Evolutionary conservation across 108 stramenopile genomes (phyloP), one percentile per base, ranked within the genome.

Genomic region (Cylindrotheca closterium): DNA sequence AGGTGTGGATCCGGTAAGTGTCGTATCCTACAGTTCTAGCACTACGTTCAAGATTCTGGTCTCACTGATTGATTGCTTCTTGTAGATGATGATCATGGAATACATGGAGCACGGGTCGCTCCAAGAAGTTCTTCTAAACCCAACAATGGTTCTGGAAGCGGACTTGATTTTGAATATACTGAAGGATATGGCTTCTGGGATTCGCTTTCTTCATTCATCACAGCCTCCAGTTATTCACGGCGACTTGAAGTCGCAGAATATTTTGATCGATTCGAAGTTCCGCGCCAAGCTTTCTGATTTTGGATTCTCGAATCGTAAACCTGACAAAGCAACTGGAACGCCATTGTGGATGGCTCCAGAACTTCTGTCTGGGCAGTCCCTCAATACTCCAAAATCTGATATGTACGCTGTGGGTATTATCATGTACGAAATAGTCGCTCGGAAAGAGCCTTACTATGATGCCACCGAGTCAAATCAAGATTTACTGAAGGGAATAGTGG

Each of bases 291-390:
- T 85, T 17, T 60, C 78, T 1, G 84, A 82, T 56, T 85, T 85
- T 74, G 84, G 80, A 15, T 47, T 81, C 52, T 60, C 96, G 93
- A 92, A 96, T 27, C 68, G 67, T 42, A 68, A 62, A 34, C 55
- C 31, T 15, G 34, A 33, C 29, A 45, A 42, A 10, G 73, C 73
- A 23, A 37, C 51, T 12, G 74, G 74, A 17, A 75, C 74, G 15
- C 74, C 74, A n/a, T 75, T 58, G 24, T 75, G 74, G 74, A 98
- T 98, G 97, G 91, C 89, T 1, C 96, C 96, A 1, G 96, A 93
- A 63, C 59, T 87, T 10, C 53, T 87, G 29, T 30, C 63, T 2
- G 78, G 76, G 18, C 70, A 87, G 52, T 57, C 62, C 17, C 24
- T 31, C 8, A 84, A 87, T 58, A 78, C 79, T 2, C 12, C 81